Base-by-base conservation (phyloP, 225 moss, liverwort and hornwort species). In the Thuidium tamariscinum region DNA sequence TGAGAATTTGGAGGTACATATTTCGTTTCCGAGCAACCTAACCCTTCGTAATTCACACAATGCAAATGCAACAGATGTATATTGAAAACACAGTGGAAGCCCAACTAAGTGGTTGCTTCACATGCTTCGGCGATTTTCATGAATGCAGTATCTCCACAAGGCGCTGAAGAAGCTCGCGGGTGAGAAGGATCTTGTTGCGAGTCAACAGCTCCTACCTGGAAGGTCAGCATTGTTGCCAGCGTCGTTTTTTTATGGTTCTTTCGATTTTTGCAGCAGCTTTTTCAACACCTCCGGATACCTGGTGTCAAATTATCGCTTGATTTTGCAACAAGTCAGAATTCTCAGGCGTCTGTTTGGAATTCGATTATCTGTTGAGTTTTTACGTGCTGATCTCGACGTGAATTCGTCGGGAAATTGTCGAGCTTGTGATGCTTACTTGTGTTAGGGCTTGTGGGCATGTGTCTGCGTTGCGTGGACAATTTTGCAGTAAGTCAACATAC, bases 91-190 rank as follows among this genome's bases (percentile, higher is more conserved):
- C 20, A 32, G 17, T 39, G 16, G 32, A 17, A 34, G 16, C 61
- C 41, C 19, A 48, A 66, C 26, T 83, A 26, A 85, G 30, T 42
- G 11, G 11, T 18, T 20, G 16, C 26, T 44, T 82, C n/a, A n/a
- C n/a, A n/a, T n/a, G n/a, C n/a, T n/a, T n/a, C n/a, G 37, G 73
- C 48, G n/a, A 19, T 79, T 86, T 72, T 63, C 11, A 13, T 88
- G 84, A 73, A 49, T 83, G 86, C 91, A 93, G 92, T 44, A 66
- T 85, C 83, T 93, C 26, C 92, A 93, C 79, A 93, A 93, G 79
- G 92, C 92, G 15, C 84, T 93, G 69, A 93, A 88, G 79, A 93
- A 93, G 63, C 91, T 93, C 41, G 89, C 89, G 29, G 92, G 92
- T 49, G 92, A 93, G 86, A 91, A 91, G 86, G 92, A 93, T 83